These are phyloP conservation scores for Hemisphaericaspora subhashii DNA, from an alignment of 1,139 yeast genomes.

Conservation along the genomic window DNA sequence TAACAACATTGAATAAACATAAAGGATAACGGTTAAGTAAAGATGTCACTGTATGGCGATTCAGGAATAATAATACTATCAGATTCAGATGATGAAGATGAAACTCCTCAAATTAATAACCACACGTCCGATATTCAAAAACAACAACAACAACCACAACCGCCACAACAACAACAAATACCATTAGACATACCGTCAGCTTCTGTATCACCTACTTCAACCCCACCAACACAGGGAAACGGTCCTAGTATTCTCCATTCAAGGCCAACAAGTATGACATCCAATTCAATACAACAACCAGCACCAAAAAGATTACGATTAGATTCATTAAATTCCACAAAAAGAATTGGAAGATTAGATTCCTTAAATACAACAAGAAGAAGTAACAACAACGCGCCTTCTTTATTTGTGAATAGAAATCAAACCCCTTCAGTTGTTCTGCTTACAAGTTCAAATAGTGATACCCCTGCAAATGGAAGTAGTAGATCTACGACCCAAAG, in stretches of 20 bases:
- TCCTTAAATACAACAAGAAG: too few relatives aligned
- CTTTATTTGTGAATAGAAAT: neutral
- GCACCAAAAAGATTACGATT: constrained; percentile 9
- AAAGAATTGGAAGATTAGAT: neutral
- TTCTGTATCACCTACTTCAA: neutral
- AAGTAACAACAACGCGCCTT: too few relatives aligned
- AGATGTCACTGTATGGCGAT: neutral
- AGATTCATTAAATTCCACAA: constrained; percentile 8
- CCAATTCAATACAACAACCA: neutral
- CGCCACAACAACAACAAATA: neutral
- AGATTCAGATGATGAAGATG: constrained; percentile 4
- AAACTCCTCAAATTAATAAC: too few relatives aligned
- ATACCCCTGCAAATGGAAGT: neutral
- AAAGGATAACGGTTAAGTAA: neutral
- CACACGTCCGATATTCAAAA: too few relatives aligned
- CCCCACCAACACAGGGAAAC: too few relatives aligned
- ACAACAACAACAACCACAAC: neutral
- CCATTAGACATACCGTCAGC: neutral
- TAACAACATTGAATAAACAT: too few relatives aligned
- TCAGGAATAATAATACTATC: constrained; percentile 4
- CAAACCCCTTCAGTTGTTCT: neutral
- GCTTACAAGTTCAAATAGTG: neutral
- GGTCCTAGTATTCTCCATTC: too few relatives aligned
- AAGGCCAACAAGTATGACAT: neutral
- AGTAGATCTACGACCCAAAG: neutral